Evolutionary conservation across 768 basidiomycete genomes (phyloP).

Genomic region (Suillus weaverae): DNA sequence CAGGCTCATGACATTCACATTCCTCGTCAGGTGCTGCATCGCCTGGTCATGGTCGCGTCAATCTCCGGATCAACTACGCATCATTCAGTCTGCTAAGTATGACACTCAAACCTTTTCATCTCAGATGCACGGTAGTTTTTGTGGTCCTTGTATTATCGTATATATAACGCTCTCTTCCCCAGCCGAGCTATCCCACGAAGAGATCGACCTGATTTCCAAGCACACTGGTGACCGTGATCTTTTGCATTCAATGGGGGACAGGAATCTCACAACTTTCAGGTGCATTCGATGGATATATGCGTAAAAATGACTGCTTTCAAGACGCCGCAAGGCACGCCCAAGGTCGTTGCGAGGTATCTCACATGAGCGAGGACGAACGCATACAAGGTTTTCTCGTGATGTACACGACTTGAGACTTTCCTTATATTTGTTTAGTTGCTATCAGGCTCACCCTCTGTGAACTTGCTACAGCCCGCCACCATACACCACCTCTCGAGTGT

Average conservation of each 20-base stretch:
- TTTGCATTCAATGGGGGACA: neutral
- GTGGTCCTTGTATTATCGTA: neutral
- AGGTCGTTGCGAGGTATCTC: slow-evolving; percentile 52
- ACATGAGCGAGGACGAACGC: slow-evolving; percentile 59
- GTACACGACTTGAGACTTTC: neutral
- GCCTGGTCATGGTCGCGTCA: slow-evolving; percentile 32
- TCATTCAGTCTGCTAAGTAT: neutral
- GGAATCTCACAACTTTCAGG: slow-evolving; percentile 28
- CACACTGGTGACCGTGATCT: neutral
- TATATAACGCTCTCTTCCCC: neutral
- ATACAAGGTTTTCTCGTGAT: slow-evolving; percentile 48
- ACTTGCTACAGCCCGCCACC: slow-evolving; percentile 69
- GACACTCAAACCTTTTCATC: neutral
- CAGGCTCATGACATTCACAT: neutral
- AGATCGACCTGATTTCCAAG: slow-evolving; percentile 8
- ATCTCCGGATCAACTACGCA: slow-evolving; percentile 13
- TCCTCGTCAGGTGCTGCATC: slow-evolving; percentile 11
- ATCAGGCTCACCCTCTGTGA: slow-evolving; percentile 81
- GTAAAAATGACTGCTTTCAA: slow-evolving; percentile 65
- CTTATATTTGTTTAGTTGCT: slow-evolving; percentile 48
- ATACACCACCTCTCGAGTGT: slow-evolving; percentile 70
- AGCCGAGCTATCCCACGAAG: slow-evolving; percentile 8
- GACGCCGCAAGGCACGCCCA: slow-evolving; percentile 49
- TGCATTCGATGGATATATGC: slow-evolving; percentile 41
- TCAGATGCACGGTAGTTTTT: neutral